Conservation (phyloP, 495 filamentous ascomycete genomes). For the Penicillium antarcticum region DNA sequence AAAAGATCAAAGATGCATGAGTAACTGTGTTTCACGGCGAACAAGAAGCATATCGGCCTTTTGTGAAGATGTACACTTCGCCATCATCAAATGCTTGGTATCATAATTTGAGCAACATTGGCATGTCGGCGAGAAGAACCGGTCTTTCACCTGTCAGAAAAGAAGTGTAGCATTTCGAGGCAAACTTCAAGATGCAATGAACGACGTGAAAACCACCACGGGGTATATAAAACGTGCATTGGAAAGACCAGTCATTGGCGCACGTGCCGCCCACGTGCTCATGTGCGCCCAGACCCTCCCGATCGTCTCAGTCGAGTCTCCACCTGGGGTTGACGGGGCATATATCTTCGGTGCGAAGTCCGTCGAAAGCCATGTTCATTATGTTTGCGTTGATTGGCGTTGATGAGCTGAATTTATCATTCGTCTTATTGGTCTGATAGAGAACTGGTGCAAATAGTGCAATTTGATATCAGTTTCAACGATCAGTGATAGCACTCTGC, state of each 20-base stretch:
- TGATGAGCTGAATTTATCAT: too few species aligned
- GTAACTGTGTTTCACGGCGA: too few species aligned
- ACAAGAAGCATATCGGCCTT: too few species aligned
- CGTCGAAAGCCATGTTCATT: conserved; percentile 2
- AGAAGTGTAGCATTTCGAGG: neutral
- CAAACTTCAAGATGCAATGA: conserved; percentile 4
- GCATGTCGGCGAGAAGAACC: too few species aligned
- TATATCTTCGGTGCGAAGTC: conserved; percentile 22
- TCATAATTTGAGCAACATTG: too few species aligned
- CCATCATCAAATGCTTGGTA: neutral
- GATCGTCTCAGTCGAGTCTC: neutral
- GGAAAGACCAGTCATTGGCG: conserved; percentile 1
- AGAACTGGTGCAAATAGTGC: too few species aligned
- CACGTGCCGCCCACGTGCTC: conserved; percentile 11
- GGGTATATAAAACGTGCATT: neutral
- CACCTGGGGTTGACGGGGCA: too few species aligned
- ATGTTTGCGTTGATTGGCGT: neutral
- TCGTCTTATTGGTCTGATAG: too few species aligned
- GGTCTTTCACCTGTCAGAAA: too few species aligned
- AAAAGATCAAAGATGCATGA: too few species aligned
- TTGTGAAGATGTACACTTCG: neutral
- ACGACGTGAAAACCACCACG: conserved; percentile 1
- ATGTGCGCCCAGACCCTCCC: neutral
- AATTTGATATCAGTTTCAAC: too few species aligned
- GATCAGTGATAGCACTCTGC: too few species aligned